A percentile compares a stretch with the other conserved stretches of the same genome.
These are phyloP conservation scores for Phytomonas francai DNA, from an alignment of 208 protist species.

Conservation along the genomic window DNA sequence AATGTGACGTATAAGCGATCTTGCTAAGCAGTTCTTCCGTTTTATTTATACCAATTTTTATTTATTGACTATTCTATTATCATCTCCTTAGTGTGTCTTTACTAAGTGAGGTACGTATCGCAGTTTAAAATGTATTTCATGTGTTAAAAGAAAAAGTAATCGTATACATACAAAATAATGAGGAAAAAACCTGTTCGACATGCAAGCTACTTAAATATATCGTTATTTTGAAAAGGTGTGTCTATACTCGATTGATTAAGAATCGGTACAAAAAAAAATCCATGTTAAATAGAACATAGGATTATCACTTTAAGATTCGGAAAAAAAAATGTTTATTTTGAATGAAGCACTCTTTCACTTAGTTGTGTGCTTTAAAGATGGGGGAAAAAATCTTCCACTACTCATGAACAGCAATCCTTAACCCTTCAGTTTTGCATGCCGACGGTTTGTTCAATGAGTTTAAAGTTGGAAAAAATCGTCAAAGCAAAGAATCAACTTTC, in stretches of 20 bases:
- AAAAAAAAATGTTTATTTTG: not conserved
- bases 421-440: not conserved
- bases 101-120: not conserved
- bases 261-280: not conserved
- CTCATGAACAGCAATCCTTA: not conserved
- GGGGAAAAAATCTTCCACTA: not conserved
- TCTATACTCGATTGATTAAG: not conserved
- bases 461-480: not conserved
- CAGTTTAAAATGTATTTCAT: not conserved
- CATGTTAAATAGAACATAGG: not conserved
- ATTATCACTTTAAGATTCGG: not conserved
- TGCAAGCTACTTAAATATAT: not conserved
- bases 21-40: not conserved
- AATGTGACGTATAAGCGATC: not conserved
- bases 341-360: not conserved
- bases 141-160: not conserved
- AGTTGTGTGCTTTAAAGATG: not conserved
- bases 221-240: not conserved
- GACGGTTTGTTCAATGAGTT: not conserved
- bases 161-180: not conserved
- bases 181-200: not conserved
- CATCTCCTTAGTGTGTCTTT: not conserved
- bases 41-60: constrained; percentile 7
- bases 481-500: not conserved
- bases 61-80: constrained; percentile 4